phyloP scores from a whole-genome alignment of 1,139 yeast genomes.

The Taiozyma sp. region DNA sequence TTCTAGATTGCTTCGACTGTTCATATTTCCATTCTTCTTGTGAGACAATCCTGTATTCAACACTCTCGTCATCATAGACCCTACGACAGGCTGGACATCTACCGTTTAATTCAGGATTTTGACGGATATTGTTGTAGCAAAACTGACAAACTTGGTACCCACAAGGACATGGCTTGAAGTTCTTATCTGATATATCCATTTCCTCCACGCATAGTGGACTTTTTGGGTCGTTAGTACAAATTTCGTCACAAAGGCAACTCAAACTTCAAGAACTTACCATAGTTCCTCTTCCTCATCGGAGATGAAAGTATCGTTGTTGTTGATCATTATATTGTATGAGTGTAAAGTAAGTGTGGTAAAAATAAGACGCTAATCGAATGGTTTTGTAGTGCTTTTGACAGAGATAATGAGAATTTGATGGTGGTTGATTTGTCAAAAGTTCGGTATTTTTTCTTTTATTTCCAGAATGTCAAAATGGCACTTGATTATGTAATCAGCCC shows the following conservation, averaged over 20 bases:
- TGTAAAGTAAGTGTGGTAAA: background rate
- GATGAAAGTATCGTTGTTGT: background rate
- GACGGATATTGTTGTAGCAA: slow-evolving; percentile 94
- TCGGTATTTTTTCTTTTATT: background rate
- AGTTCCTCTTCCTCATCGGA: slow-evolving; percentile 74
- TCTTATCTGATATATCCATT: slow-evolving; percentile 92
- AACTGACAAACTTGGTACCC: slow-evolving; percentile 98
- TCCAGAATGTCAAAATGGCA: background rate
- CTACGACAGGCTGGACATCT: slow-evolving; percentile 98
- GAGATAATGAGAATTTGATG: background rate
- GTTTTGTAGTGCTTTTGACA: background rate
- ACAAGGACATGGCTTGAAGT: slow-evolving; percentile 98
- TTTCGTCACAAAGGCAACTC: background rate
- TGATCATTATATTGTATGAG: background rate
- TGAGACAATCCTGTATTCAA: slow-evolving; percentile 78
- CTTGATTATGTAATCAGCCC: background rate
- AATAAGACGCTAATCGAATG: background rate
- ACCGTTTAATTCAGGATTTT: slow-evolving; percentile 92
- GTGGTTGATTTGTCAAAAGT: background rate
- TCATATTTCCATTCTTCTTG: slow-evolving; percentile 82
- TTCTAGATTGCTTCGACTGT: slow-evolving; percentile 73
- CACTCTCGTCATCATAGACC: slow-evolving; percentile 87
- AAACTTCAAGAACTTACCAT: slow-evolving; percentile 39
- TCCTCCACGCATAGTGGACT: slow-evolving; percentile 97
- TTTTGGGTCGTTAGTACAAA: slow-evolving; percentile 1